Evolutionary conservation across 441 rosid genomes (phyloP).

Genomic region (Biscutella laevigata): DNA sequence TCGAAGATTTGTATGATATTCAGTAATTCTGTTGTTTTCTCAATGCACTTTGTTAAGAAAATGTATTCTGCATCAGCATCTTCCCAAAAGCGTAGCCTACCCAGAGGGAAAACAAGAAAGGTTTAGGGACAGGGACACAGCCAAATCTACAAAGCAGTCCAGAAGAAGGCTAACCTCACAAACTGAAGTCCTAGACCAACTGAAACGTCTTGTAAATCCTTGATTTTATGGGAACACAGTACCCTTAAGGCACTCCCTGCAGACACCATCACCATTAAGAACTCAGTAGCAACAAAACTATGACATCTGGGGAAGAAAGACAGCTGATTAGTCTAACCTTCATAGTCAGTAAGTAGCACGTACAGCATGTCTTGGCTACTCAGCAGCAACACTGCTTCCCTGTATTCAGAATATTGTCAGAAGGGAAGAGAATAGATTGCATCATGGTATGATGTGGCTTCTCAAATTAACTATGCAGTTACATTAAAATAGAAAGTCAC

Average conservation of each 20-base stretch:
- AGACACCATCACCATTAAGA: slow-evolving; percentile 25
- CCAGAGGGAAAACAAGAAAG: slow-evolving; percentile 13
- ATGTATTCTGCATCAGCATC: slow-evolving; percentile 54
- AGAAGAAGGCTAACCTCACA: slow-evolving; percentile 54
- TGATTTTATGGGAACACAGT: slow-evolving; percentile 54
- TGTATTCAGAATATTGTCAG: slow-evolving; percentile 24
- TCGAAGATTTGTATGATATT: slow-evolving; percentile 40
- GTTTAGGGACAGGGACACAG: slow-evolving; percentile 20
- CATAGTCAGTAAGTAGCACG: slow-evolving; percentile 53
- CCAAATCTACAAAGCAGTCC: slow-evolving; percentile 5
- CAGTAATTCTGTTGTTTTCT: slow-evolving; percentile 56
- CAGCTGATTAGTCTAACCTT: slow-evolving; percentile 46
- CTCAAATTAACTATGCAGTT: neutral
- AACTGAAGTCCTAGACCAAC: slow-evolving; percentile 78
- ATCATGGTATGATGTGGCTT: neutral
- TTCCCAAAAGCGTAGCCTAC: slow-evolving; percentile 44
- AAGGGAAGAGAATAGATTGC: neutral
- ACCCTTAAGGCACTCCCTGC: slow-evolving; percentile 56
- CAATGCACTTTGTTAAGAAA: slow-evolving; percentile 55
- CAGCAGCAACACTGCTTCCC: slow-evolving; percentile 61
- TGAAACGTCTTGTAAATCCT: slow-evolving; percentile 55
- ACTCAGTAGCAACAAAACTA: slow-evolving; percentile 18
- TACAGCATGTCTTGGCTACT: slow-evolving; percentile 61
- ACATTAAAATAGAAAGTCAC: neutral
- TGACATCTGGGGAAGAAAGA: slow-evolving; percentile 9